phyloP scores from a whole-genome alignment of 345 rosid genomes.

The Lepidium sativum region DNA sequence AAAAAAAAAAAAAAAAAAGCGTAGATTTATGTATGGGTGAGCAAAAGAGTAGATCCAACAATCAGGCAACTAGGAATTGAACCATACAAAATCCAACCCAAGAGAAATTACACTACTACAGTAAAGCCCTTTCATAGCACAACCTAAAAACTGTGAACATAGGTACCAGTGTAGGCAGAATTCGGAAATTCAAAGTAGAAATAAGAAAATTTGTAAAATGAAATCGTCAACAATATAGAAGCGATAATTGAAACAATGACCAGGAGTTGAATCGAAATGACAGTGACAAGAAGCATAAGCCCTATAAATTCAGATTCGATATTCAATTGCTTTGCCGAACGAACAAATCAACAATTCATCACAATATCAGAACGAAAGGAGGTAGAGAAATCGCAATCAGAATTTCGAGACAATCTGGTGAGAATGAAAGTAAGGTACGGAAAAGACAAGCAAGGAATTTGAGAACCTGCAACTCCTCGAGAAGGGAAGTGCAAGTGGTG shows the following conservation, averaged over 20 bases:
- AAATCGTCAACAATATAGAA: not conserved
- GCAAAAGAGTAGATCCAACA: not conserved
- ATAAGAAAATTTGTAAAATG: not conserved
- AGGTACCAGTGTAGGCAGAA: not conserved
- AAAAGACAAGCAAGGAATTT: not conserved
- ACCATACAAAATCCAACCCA: not conserved
- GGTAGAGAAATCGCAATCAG: not conserved
- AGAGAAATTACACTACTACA: not conserved
- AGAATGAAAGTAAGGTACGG: not conserved
- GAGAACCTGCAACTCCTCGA: constrained; percentile 69
- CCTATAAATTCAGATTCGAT: not conserved
- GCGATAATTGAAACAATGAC: not conserved
- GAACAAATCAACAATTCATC: not conserved
- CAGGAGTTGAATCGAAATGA: not conserved
- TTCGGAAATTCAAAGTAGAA: not conserved
- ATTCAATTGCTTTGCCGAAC: not conserved
- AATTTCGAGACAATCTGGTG: not conserved
- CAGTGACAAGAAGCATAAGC: not conserved
- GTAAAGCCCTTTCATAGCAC: not conserved
- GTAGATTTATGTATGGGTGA: not conserved
- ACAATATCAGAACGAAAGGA: not conserved
- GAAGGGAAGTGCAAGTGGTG: constrained; percentile 82
- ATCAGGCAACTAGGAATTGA: not conserved
- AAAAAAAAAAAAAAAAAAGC: too few relatives aligned
- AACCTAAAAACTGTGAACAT: not conserved